Base-by-base conservation (phyloP, 768 basidiomycete species). In the Lanmaoa pseudosensibilis region DNA sequence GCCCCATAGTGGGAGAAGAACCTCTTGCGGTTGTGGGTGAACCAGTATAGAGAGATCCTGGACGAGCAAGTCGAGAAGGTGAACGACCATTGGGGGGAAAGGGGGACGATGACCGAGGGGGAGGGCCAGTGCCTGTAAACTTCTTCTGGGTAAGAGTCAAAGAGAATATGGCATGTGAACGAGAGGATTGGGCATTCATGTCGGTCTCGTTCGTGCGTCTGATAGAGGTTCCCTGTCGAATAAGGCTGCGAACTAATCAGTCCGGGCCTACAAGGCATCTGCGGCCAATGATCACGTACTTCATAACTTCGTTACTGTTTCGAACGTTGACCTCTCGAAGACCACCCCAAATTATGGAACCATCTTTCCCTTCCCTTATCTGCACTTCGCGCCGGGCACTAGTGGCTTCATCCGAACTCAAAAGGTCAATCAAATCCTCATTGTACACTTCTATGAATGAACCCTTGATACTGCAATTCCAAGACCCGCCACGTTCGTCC, bases 371-470 rank as follows among this genome's bases (percentile, higher is more conserved):
- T 77, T 99, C 97, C 59, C 97, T 81, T 70, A 99, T 98, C 70
- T 94, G 89, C 15, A 99, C 92, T 66, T 93, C 90, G 47, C 93
- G 86, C 55, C 86, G 82, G 12, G 74, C 80, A n/a, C 82, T 85
- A 34, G 74, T 77, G 8, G 76, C 72, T 54, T 92, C 89, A 56
- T 90, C 87, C 65, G 85, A 77, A 53, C 85, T 86, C 50, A 99
- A 80, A 50, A 99, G 80, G 78, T 99, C 97, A 70, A 98, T 92
- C 50, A 99, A 83, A 75, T 99, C 97, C 76, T 99, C 97, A 74
- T 99, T 98, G 76, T 99, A 98, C 51, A 99, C 84, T 80, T 99
- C 97, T 61, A 99, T 87, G 77, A 96, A 99, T 23, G 92, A 94
- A 49, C 90, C 90, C 74, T 92, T 94, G 69, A 94, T 76, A 60